Percentiles rank a stretch among this genome's conserved stretches.
Conservation (phyloP, 1,284 basidiomycete genomes). For the Calocybe gambosa region DNA sequence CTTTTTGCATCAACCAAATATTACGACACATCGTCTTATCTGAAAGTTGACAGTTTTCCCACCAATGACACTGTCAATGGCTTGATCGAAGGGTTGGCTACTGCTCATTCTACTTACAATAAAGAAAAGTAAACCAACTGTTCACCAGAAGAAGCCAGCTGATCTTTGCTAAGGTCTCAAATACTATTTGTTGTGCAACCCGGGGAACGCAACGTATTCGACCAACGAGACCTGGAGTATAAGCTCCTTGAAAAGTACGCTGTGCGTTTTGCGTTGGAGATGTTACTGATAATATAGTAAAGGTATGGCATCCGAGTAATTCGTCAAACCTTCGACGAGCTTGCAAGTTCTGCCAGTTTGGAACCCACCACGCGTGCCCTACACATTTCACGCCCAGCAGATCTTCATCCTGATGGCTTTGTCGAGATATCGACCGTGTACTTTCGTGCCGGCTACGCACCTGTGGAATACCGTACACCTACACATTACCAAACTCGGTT, state of each 20-base stretch:
- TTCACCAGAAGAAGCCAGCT: conserved; percentile 2
- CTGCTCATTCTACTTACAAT: conserved; percentile 75
- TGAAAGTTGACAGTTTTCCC: conserved; percentile 63
- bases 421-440: conserved; percentile 82
- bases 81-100: conserved; percentile 72
- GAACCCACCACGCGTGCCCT: conserved; percentile 39
- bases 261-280: not conserved
- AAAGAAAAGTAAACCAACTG: conserved; percentile 38
- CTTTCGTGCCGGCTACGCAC: conserved; percentile 85
- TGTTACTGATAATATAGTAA: not conserved
- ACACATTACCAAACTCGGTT: conserved; percentile 67
- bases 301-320: conserved; percentile 72
- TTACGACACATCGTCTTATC: conserved; percentile 49
- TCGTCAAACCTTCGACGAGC: conserved; percentile 71
- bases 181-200: conserved; percentile 89
- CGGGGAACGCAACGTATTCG: conserved; percentile 93
- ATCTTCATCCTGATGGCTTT: conserved; percentile 26
- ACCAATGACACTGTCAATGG: conserved; percentile 68
- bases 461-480: conserved; percentile 69
- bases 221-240: conserved; percentile 88
- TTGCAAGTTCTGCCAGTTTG: conserved; percentile 47
- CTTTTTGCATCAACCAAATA: conserved; percentile 62
- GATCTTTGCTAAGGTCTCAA: conserved; percentile 39
- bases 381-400: conserved; percentile 31
- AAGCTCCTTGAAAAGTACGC: conserved; percentile 70